A percentile compares a stretch with the other conserved stretches of the same genome.
Conservation (phyloP, 345 rosid species). For the Eucalyptus pauciflora region DNA sequence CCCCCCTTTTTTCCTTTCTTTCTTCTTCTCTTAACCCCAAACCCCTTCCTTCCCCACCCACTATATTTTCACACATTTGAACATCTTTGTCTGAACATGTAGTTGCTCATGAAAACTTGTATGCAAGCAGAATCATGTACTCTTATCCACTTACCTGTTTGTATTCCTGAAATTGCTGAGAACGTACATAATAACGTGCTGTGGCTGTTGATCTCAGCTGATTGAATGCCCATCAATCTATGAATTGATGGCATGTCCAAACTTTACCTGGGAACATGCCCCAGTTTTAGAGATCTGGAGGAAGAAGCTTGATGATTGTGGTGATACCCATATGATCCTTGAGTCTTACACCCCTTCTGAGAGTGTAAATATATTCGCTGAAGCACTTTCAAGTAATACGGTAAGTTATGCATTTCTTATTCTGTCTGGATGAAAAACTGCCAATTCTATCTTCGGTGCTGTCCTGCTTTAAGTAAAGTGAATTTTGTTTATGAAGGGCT, state of each 20-base stretch:
- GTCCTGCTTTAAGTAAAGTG: background rate
- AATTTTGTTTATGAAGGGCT: background rate
- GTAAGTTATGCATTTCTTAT: slow-evolving; percentile 28
- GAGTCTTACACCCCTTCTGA: slow-evolving; percentile 59
- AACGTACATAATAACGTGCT: background rate
- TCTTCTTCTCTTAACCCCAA: background rate
- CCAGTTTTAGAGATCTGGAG: slow-evolving; percentile 74
- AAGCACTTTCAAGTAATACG: slow-evolving; percentile 59
- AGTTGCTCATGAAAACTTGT: background rate
- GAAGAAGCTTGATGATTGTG: slow-evolving; percentile 36
- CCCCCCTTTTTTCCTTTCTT: background rate
- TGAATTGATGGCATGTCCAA: slow-evolving; percentile 71
- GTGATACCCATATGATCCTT: slow-evolving; percentile 33
- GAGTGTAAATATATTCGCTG: slow-evolving; percentile 42
- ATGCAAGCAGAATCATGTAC: background rate
- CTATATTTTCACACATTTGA: background rate
- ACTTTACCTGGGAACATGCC: slow-evolving; percentile 51
- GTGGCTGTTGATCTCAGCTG: slow-evolving; percentile 34
- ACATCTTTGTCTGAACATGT: background rate
- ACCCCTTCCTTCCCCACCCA: background rate
- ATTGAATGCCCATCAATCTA: slow-evolving; percentile 88
- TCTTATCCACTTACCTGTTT: background rate
- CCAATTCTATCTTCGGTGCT: background rate
- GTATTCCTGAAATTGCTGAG: background rate
- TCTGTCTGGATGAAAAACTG: background rate